These are phyloP conservation scores for Davidsoniella virescens DNA, from an alignment of 2,329 filamentous ascomycete genomes.

Conservation along the genomic window DNA sequence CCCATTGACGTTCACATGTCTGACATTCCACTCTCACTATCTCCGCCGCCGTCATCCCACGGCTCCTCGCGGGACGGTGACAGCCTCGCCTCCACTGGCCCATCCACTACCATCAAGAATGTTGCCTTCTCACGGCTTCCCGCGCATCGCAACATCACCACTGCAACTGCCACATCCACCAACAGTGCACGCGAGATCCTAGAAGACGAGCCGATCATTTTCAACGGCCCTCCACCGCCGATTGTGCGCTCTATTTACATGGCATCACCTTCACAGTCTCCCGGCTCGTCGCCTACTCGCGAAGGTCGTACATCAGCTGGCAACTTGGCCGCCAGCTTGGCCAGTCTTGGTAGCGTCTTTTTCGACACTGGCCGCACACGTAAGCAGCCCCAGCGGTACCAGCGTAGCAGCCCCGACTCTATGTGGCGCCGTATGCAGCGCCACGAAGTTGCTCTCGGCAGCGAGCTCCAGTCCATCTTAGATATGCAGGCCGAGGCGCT, in stretches of 20 bases:
- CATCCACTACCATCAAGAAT: not conserved
- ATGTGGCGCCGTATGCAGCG: conserved; percentile 31
- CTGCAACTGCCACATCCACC: not conserved
- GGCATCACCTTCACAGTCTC: conserved; percentile 15
- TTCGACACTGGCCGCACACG: conserved; percentile 20
- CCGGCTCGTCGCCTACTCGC: conserved; percentile 11
- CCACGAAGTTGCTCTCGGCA: conserved; percentile 29
- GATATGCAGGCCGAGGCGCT: conserved; percentile 30
- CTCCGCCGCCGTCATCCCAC: not conserved
- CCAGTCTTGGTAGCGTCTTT: conserved; percentile 21
- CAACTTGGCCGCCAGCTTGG: conserved; percentile 12
- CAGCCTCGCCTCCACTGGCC: not conserved
- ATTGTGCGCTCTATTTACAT: conserved; percentile 28
- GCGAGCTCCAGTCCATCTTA: conserved; percentile 31
- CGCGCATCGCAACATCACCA: not conserved
- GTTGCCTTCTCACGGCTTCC: conserved; percentile 7
- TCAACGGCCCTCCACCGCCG: conserved; percentile 34
- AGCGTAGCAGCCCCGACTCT: conserved; percentile 23
- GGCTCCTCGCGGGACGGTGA: not conserved
- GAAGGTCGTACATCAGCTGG: conserved; percentile 3
- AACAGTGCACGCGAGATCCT: conserved; percentile 4
- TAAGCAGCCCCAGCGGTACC: conserved; percentile 16
- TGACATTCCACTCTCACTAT: conserved; percentile 8
- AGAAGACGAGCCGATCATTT: conserved; percentile 22
- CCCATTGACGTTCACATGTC: conserved; percentile 6